Conservation (phyloP, 768 basidiomycete species). For the Panaeolus cyanescens region DNA sequence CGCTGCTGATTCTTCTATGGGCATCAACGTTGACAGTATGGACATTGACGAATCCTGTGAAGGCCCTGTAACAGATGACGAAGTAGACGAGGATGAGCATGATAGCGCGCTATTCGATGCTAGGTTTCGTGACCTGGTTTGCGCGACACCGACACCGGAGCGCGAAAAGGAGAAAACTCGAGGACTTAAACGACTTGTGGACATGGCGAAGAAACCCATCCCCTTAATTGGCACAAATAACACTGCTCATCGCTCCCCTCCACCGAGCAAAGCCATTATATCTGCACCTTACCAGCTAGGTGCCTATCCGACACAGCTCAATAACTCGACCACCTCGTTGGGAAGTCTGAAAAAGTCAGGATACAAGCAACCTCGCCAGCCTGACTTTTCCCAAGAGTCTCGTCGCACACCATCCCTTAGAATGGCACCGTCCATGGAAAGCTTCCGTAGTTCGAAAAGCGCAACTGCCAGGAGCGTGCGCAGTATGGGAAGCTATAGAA, state of each 20-base stretch:
- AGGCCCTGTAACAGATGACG: conserved; percentile 6
- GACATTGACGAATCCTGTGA: conserved; percentile 30
- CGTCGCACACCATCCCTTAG: conserved; percentile 24
- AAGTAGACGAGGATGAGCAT: conserved; percentile 11
- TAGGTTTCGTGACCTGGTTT: conserved; percentile 21
- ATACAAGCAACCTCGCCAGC: not conserved
- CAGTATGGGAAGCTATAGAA: conserved; percentile 45
- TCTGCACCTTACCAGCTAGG: conserved; percentile 51
- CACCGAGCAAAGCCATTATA: conserved; percentile 28
- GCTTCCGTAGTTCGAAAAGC: conserved; percentile 44
- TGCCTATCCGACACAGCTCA: conserved; percentile 20
- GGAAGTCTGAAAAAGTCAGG: not conserved
- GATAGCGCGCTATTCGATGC: conserved; percentile 18
- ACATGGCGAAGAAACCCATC: conserved; percentile 26
- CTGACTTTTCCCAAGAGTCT: not conserved
- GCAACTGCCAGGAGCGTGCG: conserved; percentile 42
- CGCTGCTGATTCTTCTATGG: conserved; percentile 23
- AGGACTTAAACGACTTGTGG: conserved; percentile 37
- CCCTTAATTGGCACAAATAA: conserved; percentile 14
- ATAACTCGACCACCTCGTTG: not conserved
- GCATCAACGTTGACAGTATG: conserved; percentile 38
- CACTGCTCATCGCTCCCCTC: conserved; percentile 9
- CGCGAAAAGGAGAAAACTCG: conserved; percentile 24
- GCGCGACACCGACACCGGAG: conserved; percentile 25
- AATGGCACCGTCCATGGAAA: conserved; percentile 45